phyloP scores from a whole-genome alignment of 164 flowering plant genomes.

The Sedum album region DNA sequence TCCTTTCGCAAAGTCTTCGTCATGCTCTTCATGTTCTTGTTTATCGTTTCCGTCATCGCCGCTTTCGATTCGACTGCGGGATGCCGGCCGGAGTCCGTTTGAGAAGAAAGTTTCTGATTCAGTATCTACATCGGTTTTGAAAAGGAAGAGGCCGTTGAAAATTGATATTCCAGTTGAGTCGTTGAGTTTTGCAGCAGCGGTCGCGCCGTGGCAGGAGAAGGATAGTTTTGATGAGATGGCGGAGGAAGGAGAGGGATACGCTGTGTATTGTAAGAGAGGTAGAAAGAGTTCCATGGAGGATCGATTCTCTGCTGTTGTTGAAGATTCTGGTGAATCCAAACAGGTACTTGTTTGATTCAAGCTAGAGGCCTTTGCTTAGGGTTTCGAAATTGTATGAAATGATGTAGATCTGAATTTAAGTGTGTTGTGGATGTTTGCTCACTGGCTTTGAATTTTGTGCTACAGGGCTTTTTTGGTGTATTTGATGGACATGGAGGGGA shows the following conservation, averaged over 20 bases:
- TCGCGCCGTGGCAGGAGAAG: slow-evolving; percentile 1
- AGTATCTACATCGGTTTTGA: slow-evolving; percentile 18
- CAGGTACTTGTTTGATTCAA: slow-evolving; percentile 24
- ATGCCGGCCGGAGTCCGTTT: not conserved
- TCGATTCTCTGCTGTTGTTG: slow-evolving; percentile 37
- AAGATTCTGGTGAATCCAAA: slow-evolving; percentile 24
- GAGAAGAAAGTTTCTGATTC: slow-evolving; percentile 3
- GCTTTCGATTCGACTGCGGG: not conserved
- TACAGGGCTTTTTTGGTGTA: slow-evolving; percentile 12
- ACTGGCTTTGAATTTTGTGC: not conserved
- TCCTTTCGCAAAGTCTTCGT: not conserved
- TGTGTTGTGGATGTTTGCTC: not conserved
- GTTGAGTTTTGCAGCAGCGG: slow-evolving; percentile 9
- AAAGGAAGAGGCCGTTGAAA: slow-evolving; percentile 52
- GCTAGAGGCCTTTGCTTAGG: not conserved
- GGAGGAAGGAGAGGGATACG: slow-evolving; percentile 35
- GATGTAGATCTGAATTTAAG: not conserved
- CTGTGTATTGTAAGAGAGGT: slow-evolving; percentile 47
- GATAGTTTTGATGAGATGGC: slow-evolving; percentile 27
- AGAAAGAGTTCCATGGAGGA: slow-evolving; percentile 42
- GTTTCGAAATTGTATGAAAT: not conserved
- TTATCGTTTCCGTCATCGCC: slow-evolving; percentile 1
- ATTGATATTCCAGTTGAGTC: slow-evolving; percentile 27
- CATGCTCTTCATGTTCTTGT: not conserved
- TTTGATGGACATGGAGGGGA: slow-evolving; percentile 15